These are phyloP conservation scores for Stygiomarasmius scandens DNA, from an alignment of 1,284 basidiomycete genomes.

Conservation along the genomic window DNA sequence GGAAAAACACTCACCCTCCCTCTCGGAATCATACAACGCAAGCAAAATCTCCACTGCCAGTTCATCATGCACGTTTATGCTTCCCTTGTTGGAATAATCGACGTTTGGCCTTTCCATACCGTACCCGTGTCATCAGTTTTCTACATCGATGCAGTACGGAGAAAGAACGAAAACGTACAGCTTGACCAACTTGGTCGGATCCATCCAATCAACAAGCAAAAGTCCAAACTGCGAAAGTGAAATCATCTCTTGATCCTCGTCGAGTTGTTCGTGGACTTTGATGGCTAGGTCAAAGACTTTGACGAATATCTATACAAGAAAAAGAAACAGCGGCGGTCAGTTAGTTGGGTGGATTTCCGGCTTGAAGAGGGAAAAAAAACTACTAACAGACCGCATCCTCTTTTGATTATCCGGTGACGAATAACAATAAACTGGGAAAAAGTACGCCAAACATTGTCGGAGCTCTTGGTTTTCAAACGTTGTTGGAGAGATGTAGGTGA, in stretches of 20 bases:
- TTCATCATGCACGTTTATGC: constrained; percentile 74
- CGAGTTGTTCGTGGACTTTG: constrained; percentile 71
- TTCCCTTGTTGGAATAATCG: constrained; percentile 32
- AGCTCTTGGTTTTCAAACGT: constrained; percentile 86
- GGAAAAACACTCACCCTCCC: constrained; percentile 29
- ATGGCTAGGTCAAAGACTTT: constrained; percentile 72
- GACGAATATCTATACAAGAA: constrained; percentile 88
- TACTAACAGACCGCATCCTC: constrained; percentile 72
- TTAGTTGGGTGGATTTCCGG: not conserved
- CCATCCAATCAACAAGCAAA: constrained; percentile 93
- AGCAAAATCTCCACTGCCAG: constrained; percentile 78
- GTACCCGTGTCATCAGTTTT: constrained; percentile 2
- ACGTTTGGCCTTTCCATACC: constrained; percentile 33
- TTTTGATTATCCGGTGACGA: constrained; percentile 82
- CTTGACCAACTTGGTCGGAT: constrained; percentile 74
- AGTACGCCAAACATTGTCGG: constrained; percentile 93
- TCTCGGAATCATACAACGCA: constrained; percentile 56
- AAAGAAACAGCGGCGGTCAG: too few relatives aligned
- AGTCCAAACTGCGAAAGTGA: constrained; percentile 79
- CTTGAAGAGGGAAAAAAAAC: not conserved
- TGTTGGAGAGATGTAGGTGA: constrained; percentile 88
- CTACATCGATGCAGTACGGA: constrained; percentile 5
- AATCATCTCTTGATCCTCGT: constrained; percentile 81
- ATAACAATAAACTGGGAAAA: constrained; percentile 94
- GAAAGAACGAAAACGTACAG: constrained; percentile 24